phyloP scores from a whole-genome alignment of 345 rosid species.

The Orychophragmus violaceus region DNA sequence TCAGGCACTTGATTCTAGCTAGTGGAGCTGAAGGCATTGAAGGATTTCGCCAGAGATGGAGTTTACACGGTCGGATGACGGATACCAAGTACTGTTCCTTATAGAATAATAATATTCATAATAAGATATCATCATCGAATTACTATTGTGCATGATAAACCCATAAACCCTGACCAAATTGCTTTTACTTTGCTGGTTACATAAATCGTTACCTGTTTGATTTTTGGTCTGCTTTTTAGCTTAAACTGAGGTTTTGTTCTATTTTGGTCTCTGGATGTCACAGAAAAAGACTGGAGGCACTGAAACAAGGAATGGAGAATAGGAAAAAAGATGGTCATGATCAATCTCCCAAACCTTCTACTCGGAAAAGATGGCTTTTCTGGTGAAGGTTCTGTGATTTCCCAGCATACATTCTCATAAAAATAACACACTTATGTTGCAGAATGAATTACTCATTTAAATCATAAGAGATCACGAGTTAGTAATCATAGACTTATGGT shows the following conservation, averaged over 20 bases:
- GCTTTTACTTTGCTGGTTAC: background rate
- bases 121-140: background rate
- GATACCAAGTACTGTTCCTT: conserved; percentile 60
- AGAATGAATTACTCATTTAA: too few relatives aligned
- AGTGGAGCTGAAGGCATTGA: conserved; percentile 85
- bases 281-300: conserved; percentile 63
- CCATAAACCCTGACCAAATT: background rate
- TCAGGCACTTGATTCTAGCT: conserved; percentile 81
- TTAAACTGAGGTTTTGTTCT: background rate
- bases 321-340: conserved; percentile 45
- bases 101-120: background rate
- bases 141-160: background rate
- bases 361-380: background rate
- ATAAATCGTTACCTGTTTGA: background rate
- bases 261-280: background rate
- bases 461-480: too few relatives aligned
- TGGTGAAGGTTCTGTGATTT: background rate
- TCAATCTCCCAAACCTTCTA: conserved; percentile 25
- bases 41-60: conserved; percentile 94
- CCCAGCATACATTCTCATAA: background rate
- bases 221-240: background rate
- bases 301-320: conserved; percentile 61
- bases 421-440: background rate
- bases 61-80: conserved; percentile 84
- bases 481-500: too few relatives aligned